Evolutionary conservation across 2,329 filamentous ascomycete genomes (phyloP), one percentile per base, ranked within the genome.

Genomic region (Podosphaera fusca): DNA sequence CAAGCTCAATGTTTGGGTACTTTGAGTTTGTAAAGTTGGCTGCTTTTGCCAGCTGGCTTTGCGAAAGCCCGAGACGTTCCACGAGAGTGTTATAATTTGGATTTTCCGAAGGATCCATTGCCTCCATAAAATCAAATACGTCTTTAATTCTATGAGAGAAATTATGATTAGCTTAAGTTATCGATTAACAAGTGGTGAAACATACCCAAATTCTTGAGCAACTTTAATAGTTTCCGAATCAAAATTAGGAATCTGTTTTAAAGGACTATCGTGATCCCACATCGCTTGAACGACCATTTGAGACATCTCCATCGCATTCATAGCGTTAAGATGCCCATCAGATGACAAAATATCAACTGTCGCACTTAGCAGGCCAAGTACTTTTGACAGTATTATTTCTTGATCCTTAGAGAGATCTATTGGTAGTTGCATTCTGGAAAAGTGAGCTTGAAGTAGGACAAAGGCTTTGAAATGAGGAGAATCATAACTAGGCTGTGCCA

Each of bases 271-370:
- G 58, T 89, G 85, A 71, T 98, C 90, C 92, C 92, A 98, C 87
- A 96, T 95, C 55, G 85, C 89, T 71, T 98, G 92, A 2, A 98
- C 89, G 56, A 94, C 87, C 92, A 98, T 98, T 68, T 98, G 92
- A 10, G 87, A 94, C 79, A 98, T 87, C 69, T 98, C 92, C 90
- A 98, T 98, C 34, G 92, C 92, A 65, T 84, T 89, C 83, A 95
- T 94, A 59, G 92, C 90, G 67, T 98, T 98, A 60, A 98, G 77
- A 65, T 95, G 87, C 12, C 90, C 92, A 64, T 98, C 89, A 0
- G 89, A 95, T 8, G 88, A 95, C 40, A 98, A 77, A 14, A 98
- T 88, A 68, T 98, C 92, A 30, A 96, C 92, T 65, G 84, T 87
- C 30, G 92, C 90, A 67, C 86, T 94, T 52, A 98, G 77, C 9